Base-by-base conservation (phyloP, 1,284 basidiomycete species). In the Anthracocystis walkeri region DNA sequence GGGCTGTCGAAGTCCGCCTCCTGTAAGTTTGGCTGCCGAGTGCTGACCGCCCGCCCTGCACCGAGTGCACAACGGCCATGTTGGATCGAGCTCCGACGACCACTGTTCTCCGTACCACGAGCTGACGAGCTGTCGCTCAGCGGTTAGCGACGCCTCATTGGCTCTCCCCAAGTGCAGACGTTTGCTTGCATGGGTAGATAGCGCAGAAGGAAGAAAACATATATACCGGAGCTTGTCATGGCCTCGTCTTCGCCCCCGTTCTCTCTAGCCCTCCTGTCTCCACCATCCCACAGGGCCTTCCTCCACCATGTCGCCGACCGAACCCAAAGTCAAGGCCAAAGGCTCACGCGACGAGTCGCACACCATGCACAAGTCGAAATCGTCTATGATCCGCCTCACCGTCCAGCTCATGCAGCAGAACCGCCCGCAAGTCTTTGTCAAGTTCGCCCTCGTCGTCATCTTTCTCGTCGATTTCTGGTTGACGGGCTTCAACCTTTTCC, bases 391-490 rank as follows among this genome's bases (percentile, higher is more conserved):
- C 18, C 60, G 69, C 23, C 64, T 67, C 42, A 52, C 53, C 14
- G 48, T 55, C 14, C 61, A 74, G 40, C 71, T 69, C 50, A 65
- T 74, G 65, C 48, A 65, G 50, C 65, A 74, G 33, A 65, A 68
- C 29, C 59, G 57, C 5, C 71, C 71, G 4, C 62, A 68, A 20
- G 4, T 55, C 18, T 40, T 45, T 16, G 58, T 69, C 58, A 74
- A 69, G 12, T 29, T 69, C 14, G 71, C 58, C 16, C 62, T 74
- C 21, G 41, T 58, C 49, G 51, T 69, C 38, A 69, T 74, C 61
- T 68, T 65, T 18, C 2, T 61, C 4, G 44, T 68, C 48, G 71
- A 74, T 52, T 60, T 58, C n/a, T 58, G 48, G 35, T 50, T 74
- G 21, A 66, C 69, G 5, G 25, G 18, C 29, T 62, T 66, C 59